Conservation (phyloP, 2,329 filamentous ascomycete species). For the Xylaria sp. region DNA sequence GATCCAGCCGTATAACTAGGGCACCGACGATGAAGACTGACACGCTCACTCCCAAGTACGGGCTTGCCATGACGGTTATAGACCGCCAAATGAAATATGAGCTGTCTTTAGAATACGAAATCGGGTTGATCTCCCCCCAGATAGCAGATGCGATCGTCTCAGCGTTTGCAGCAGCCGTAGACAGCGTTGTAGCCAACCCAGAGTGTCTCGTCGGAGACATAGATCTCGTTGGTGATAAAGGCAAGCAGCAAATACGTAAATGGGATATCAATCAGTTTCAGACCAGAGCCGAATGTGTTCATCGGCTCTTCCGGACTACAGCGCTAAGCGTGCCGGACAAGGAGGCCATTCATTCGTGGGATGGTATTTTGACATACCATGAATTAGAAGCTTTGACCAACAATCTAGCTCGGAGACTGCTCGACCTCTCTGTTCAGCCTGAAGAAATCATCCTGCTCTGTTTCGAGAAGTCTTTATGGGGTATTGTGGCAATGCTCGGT, state of each 20-base stretch:
- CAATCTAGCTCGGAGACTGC: not conserved
- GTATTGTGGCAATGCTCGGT: slow-evolving; percentile 9
- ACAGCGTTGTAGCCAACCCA: not conserved
- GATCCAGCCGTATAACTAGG: too few species aligned
- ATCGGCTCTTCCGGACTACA: not conserved
- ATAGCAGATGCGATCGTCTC: slow-evolving; percentile 3
- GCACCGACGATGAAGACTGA: not conserved
- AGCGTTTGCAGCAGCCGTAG: slow-evolving; percentile 6
- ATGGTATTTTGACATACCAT: slow-evolving; percentile 7
- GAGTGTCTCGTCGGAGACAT: slow-evolving; percentile 6
- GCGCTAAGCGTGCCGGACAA: not conserved
- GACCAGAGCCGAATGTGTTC: slow-evolving; percentile 3
- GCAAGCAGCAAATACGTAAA: not conserved
- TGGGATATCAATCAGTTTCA: slow-evolving; percentile 5
- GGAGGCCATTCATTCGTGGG: slow-evolving; percentile 7
- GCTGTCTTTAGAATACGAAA: slow-evolving; percentile 7
- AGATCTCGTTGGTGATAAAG: slow-evolving; percentile 1
- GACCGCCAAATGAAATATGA: not conserved
- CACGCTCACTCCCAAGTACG: not conserved
- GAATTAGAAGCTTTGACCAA: slow-evolving; percentile 3
- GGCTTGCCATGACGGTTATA: slow-evolving; percentile 1
- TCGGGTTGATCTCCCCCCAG: not conserved
- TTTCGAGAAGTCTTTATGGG: slow-evolving; percentile 19
- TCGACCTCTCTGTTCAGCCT: not conserved
- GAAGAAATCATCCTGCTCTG: slow-evolving; percentile 11